Base-by-base conservation (phyloP, 2,329 filamentous ascomycete genomes). In the Myrmaecium sp. region DNA sequence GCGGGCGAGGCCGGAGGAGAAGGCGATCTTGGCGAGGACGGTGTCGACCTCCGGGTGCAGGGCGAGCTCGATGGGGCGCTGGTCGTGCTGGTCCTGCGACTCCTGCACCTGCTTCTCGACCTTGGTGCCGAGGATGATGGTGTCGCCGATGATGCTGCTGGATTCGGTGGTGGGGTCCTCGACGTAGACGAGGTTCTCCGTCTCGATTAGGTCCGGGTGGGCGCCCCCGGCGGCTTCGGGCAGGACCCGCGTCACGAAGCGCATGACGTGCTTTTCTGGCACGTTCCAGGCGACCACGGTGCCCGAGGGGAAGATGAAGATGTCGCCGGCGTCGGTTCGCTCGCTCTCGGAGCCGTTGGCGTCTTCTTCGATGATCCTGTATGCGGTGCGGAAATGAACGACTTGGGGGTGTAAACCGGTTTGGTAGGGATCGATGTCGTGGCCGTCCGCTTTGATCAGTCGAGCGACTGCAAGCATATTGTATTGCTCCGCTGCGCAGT, bases 291-390 rank as follows among this genome's bases (percentile, higher is more conserved):
- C 76, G 5, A 95, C 89, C 5, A 95, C 67, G 8, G 84, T 92
- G 7, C 89, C 89, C 0, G 84, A 93, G 6, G 86, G 83, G 38
- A 98, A 98, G 30, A 98, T 74, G 46, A 95, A 95, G 26, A 95
- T 71, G 53, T 98, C 89, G 17, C 83, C 84, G 31, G 70, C 62
- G 25, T 45, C 43, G 19, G 44, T 69, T 66, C 50, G 43, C 60
- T 59, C 29, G 57, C 52, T 33, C 62, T 49, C 35, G 58, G 57
- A 15, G 4, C 22, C 30, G 25, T 36, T 69, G 35, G 60, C 58
- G 24, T 61, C 24, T 29, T 51, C 43, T 31, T 49, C 46, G 11
- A 44, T 39, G 5, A 49, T 39, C 26, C 47, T 40, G 25, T 54
- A 53, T 1, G 47, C 49, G 5, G 54, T 56, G 29, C 57, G 58